phyloP scores from a whole-genome alignment of 2,329 filamentous ascomycete species.

The Paraphaeosphaeria sporulosa region DNA sequence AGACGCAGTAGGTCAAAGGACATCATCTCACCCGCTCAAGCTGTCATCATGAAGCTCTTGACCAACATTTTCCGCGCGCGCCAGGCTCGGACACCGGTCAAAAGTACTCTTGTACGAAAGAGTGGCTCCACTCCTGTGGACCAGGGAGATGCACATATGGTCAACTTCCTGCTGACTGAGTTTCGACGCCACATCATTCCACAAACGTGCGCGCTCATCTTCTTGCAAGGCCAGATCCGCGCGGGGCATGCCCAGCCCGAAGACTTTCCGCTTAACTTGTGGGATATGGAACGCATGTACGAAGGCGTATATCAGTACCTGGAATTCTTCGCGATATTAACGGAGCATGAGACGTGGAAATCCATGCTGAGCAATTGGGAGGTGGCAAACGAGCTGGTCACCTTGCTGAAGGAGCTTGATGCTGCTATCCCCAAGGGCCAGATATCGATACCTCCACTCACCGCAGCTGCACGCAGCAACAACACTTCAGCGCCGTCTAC shows the following conservation, averaged over 20 bases:
- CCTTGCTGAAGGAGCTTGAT: constrained; percentile 85
- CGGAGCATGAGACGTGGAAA: constrained; percentile 84
- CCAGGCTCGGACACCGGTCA: constrained; percentile 48
- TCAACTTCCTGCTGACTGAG: constrained; percentile 91
- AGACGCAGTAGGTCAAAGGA: constrained; percentile 71
- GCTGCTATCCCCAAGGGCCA: constrained; percentile 77
- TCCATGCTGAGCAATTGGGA: constrained; percentile 91
- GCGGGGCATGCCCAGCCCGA: constrained; percentile 76
- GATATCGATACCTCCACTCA: constrained; percentile 66
- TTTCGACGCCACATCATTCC: constrained; percentile 93
- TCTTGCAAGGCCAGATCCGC: constrained; percentile 88
- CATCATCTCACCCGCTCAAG: constrained; percentile 94
- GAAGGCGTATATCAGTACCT: constrained; percentile 94
- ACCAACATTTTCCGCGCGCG: constrained; percentile 83
- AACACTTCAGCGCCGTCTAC: constrained; percentile 39
- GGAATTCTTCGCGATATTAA: constrained; percentile 89
- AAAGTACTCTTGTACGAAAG: constrained; percentile 53
- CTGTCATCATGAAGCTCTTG: constrained; percentile 87
- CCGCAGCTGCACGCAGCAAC: constrained; percentile 36
- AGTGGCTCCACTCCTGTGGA: constrained; percentile 57
- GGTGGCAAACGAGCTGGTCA: constrained; percentile 85
- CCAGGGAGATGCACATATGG: constrained; percentile 67
- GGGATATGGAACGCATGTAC: constrained; percentile 97
- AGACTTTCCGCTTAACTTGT: constrained; percentile 92
- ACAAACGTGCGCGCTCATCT: constrained; percentile 92